A percentile compares a stretch with the other conserved stretches of the same genome.
These are phyloP conservation scores for Saposhnikovia divaricata DNA, from an alignment of 129 eudicot genomes.

Conservation along the genomic window DNA sequence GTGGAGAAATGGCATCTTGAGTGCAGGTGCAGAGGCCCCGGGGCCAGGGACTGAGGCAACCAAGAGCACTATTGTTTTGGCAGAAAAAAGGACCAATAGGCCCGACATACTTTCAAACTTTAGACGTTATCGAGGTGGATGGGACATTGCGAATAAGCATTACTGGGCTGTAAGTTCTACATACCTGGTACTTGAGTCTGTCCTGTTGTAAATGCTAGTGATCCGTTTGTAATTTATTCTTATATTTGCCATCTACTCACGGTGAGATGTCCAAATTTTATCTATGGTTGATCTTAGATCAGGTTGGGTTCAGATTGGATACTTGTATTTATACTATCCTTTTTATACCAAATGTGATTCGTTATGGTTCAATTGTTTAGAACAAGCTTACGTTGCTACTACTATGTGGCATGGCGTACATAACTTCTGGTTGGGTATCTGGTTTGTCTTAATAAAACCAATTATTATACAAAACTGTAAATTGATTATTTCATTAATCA, in stretches of 20 bases:
- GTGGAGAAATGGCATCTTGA: conserved; percentile 19
- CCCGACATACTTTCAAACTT: conserved; percentile 63
- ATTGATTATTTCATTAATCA: not conserved
- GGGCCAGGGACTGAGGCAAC: conserved; percentile 13
- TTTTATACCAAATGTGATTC: not conserved
- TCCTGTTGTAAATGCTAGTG: not conserved
- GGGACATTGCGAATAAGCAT: conserved; percentile 81
- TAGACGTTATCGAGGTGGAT: conserved; percentile 61
- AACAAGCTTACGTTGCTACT: not conserved
- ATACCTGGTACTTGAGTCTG: not conserved
- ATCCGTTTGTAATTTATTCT: not conserved
- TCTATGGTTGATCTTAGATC: not conserved
- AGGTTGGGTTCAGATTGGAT: not conserved
- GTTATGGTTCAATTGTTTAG: not conserved
- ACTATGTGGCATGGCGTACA: not conserved
- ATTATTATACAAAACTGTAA: not conserved
- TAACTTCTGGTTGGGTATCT: not conserved
- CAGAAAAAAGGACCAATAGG: conserved; percentile 65
- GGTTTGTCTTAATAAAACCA: not conserved
- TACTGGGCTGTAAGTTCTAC: conserved; percentile 85
- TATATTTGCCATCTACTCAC: not conserved
- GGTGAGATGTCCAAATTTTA: not conserved
- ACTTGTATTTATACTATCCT: not conserved
- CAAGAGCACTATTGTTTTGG: conserved; percentile 60
- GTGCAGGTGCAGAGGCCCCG: conserved; percentile 19